Conservation (phyloP, 768 basidiomycete species). For the Cystoderma amianthinum region DNA sequence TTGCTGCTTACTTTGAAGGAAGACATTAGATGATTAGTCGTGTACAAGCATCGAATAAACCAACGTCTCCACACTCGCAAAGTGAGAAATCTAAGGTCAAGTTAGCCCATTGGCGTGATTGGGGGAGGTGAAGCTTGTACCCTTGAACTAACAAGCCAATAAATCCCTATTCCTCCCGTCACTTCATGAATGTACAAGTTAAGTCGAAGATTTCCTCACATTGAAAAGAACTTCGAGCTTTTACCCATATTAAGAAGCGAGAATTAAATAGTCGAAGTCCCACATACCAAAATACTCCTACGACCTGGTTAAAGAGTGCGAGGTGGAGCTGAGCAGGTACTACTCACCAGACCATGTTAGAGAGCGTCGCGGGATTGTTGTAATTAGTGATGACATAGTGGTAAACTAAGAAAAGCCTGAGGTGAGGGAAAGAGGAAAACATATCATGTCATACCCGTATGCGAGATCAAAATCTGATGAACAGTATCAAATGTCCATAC, state of each 20-base stretch:
- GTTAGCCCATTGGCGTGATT: no score
- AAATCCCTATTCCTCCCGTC: slow-evolving; percentile 28
- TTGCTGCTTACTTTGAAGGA: slow-evolving; percentile 38
- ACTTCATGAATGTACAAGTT: not conserved
- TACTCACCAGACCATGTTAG: slow-evolving; percentile 40
- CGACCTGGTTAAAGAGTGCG: not conserved
- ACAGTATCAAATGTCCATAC: slow-evolving; percentile 44
- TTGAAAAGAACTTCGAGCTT: slow-evolving; percentile 55
- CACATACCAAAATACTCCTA: slow-evolving; percentile 46
- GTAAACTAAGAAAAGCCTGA: slow-evolving; percentile 30
- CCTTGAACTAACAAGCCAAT: slow-evolving; percentile 51
- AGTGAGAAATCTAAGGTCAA: slow-evolving; percentile 27
- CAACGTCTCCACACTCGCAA: slow-evolving; percentile 37
- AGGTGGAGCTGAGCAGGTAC: no score
- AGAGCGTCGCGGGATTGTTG: slow-evolving; percentile 30
- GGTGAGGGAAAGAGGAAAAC: not conserved
- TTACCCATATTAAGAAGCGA: not conserved
- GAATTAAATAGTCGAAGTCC: not conserved
- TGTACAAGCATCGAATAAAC: slow-evolving; percentile 8
- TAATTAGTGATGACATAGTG: slow-evolving; percentile 47
- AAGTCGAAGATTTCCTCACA: slow-evolving; percentile 19
- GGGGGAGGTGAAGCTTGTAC: slow-evolving; percentile 15
- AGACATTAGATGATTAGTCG: not conserved
- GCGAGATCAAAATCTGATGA: slow-evolving; percentile 49
- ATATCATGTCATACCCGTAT: slow-evolving; percentile 28